phyloP scores from a whole-genome alignment of 2,329 filamentous ascomycete genomes.

The Colletotrichum abscissum region DNA sequence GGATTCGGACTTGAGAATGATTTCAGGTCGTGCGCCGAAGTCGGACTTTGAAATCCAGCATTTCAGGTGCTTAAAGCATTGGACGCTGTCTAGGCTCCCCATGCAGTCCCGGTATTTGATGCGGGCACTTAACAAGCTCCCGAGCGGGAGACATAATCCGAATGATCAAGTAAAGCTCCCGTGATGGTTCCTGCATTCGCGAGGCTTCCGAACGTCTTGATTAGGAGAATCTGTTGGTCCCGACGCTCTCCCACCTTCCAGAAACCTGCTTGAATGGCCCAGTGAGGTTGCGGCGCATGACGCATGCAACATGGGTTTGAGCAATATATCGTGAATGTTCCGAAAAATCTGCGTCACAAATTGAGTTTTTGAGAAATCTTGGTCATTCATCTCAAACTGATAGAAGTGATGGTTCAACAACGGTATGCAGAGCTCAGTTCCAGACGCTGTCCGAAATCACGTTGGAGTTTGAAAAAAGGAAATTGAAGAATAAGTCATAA shows the following conservation, averaged over 20 bases:
- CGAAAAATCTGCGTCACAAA: not conserved
- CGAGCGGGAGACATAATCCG: not conserved
- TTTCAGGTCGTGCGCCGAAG: not conserved
- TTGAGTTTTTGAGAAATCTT: not conserved
- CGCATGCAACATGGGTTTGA: not conserved
- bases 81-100: not conserved
- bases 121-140: slow-evolving; percentile 6
- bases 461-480: not conserved
- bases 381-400: not conserved
- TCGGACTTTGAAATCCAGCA: not conserved
- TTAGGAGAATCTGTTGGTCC: not conserved
- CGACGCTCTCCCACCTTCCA: slow-evolving; percentile 18
- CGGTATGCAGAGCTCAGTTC: not conserved
- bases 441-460: not conserved
- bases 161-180: not conserved
- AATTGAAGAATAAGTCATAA: not conserved
- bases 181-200: not conserved
- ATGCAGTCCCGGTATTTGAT: not conserved
- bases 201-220: not conserved
- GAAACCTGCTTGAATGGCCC: not conserved
- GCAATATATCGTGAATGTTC: not conserved
- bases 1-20: not conserved
- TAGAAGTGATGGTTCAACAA: not conserved
- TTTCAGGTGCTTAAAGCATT: not conserved
- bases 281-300: not conserved